Conservation (phyloP, 1,284 basidiomycete species). For the Leccinum fuscescens region DNA sequence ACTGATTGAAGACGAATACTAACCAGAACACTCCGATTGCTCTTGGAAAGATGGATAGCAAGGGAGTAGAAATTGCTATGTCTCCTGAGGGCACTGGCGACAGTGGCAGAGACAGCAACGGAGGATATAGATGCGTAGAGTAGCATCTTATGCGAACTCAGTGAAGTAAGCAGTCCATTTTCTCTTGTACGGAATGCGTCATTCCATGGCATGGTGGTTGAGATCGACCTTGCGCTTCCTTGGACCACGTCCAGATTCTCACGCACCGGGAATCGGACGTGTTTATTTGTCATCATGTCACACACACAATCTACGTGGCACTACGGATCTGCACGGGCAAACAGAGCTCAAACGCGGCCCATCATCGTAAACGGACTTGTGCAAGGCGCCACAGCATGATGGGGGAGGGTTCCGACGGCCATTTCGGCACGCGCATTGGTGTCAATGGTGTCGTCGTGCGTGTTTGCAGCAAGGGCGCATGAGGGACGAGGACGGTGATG, state of each 20-base stretch:
- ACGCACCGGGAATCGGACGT: background rate
- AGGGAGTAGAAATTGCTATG: constrained; percentile 95
- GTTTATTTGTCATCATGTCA: too few species aligned
- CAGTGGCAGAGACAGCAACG: constrained; percentile 66
- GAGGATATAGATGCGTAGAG: constrained; percentile 71
- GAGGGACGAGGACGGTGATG: background rate
- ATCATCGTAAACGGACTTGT: background rate
- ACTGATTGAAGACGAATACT: constrained; percentile 26
- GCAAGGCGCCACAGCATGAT: too few species aligned
- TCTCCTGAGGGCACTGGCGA: constrained; percentile 77
- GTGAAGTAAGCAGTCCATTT: constrained; percentile 43
- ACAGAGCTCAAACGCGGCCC: background rate
- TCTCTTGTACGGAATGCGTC: constrained; percentile 40
- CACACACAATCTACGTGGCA: too few species aligned
- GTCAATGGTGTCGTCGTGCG: background rate
- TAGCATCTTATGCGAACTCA: constrained; percentile 63
- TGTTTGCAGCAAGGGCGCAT: background rate
- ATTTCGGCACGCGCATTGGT: background rate
- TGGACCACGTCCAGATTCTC: background rate
- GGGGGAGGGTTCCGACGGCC: too few species aligned
- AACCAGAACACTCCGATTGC: constrained; percentile 87
- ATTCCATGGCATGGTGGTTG: constrained; percentile 29
- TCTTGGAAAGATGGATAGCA: constrained; percentile 88
- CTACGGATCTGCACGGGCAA: too few species aligned
- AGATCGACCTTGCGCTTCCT: background rate